Percentiles rank a stretch among this genome's conserved stretches.
Evolutionary conservation across 202 grass and related monocot species (phyloP).

Genomic region (Saccharum hybrid): DNA sequence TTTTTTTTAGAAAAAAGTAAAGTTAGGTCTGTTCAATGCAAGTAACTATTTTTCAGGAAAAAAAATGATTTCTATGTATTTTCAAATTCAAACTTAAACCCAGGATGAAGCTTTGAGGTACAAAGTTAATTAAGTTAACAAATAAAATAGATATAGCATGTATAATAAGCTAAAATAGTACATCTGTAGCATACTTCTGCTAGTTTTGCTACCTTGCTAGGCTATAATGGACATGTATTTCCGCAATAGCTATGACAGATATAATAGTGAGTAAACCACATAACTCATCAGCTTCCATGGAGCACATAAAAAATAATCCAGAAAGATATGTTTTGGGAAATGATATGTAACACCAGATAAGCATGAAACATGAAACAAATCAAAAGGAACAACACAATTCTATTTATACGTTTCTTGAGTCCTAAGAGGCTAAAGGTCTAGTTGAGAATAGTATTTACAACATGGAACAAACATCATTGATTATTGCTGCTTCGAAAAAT

Average conservation of each 20-base stretch:
- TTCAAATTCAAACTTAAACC: conserved; percentile 5
- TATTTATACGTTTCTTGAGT: not conserved
- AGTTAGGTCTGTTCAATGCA: not conserved
- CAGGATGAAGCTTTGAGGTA: not conserved
- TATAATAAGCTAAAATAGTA: conserved; percentile 1
- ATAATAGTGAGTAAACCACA: conserved; percentile 1
- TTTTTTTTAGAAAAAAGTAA: not conserved
- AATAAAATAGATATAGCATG: conserved; percentile 14
- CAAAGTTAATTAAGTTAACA: not conserved
- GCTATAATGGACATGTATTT: not conserved
- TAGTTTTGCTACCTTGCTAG: not conserved
- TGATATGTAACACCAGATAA: not conserved
- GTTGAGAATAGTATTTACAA: not conserved
- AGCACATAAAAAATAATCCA: not conserved
- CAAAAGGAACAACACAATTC: not conserved
- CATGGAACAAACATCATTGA: not conserved
- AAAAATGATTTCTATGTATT: not conserved
- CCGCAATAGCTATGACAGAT: not conserved
- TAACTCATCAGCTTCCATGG: not conserved
- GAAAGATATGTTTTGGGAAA: not conserved
- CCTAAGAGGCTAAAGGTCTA: not conserved
- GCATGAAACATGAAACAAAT: not conserved
- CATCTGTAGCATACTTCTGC: not conserved
- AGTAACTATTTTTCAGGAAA: not conserved
- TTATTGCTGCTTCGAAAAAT: not conserved